Evolutionary conservation across 441 rosid genomes (phyloP), one percentile per base, ranked within the genome.

Genomic region (Euphorbia schlechtendalii): DNA sequence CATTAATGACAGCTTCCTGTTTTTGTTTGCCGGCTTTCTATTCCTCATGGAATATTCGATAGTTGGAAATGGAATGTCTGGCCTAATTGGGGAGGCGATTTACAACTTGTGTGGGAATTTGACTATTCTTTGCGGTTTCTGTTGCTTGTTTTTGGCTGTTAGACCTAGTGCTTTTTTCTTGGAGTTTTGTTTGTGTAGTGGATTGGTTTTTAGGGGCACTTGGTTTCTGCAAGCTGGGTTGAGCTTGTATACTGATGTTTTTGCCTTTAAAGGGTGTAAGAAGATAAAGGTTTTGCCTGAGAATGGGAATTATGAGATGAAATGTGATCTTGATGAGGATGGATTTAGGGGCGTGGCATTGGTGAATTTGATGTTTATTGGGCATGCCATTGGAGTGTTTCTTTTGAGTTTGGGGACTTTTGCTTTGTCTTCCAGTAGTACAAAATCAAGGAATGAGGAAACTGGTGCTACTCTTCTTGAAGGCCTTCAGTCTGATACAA

Each of bases 211-310:
- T 30, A 82, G 78, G 72, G 89, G 89, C 22, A 69, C 76, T 61
- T 84, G 89, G 89, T 59, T 78, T 56, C 63, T 84, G 67, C 89
- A 82, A 72, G 74, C 82, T 36, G 87, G 83, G 34, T 67, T 86
- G 61, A 70, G 61, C 67, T 65, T 86, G 68, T 78, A 77, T 51
- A 81, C 80, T 24, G 86, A 82, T 48, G 64, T 65, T 1, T 86
- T 80, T 74, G 76, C 63, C 2, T 68, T 80, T 8, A 74, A 77
- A 68, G 92, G 92, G 30, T 82, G 89, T 57, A 61, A 30, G 1
- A 78, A 71, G 66, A 25, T 77, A 61, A 38, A 59, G 59, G 21
- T 76, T 38, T 66, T 57, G 7, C 30, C 76, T 0, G 78, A 67
- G 8, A 71, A 56, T 30, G 77, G 57, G 28, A 69, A 66, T 74